These are phyloP conservation scores for Acanthamoeba pearcei DNA, from an alignment of 208 protist genomes.

Conservation along the genomic window DNA sequence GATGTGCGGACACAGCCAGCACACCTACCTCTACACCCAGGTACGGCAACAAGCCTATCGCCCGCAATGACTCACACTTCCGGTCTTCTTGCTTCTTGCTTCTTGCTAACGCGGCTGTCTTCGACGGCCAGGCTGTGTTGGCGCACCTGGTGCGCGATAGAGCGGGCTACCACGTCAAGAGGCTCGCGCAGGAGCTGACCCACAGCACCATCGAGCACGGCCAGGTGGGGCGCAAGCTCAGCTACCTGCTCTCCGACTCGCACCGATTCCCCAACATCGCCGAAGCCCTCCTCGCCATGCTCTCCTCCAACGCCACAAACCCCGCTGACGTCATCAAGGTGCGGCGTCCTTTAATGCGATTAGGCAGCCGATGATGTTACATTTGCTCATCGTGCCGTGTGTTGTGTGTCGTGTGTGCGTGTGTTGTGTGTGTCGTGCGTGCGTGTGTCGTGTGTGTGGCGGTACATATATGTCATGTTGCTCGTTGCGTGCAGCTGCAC, in stretches of 20 bases:
- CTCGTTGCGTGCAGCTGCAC: neutral
- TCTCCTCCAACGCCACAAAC: conserved; percentile 47
- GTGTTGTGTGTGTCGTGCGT: neutral
- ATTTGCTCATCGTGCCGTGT: neutral
- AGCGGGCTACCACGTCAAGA: conserved; percentile 28
- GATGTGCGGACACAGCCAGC: conserved; percentile 70
- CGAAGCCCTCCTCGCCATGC: conserved; percentile 16
- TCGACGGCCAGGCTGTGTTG: conserved; percentile 7
- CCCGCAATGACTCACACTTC: neutral
- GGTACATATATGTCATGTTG: neutral
- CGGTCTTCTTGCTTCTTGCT: neutral
- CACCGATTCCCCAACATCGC: conserved; percentile 28
- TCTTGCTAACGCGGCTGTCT: neutral
- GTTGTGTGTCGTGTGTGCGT: neutral
- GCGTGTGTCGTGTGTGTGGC: neutral
- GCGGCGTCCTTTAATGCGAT: too few relatives aligned
- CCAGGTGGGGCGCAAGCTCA: conserved; percentile 39
- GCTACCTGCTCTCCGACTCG: conserved; percentile 27
- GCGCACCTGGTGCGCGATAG: conserved; percentile 33
- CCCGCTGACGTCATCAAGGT: conserved; percentile 67
- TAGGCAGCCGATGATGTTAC: neutral
- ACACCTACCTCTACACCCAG: conserved; percentile 76
- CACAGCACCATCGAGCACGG: conserved; percentile 37
- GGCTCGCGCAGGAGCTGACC: conserved; percentile 40
- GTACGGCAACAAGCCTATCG: neutral